phyloP scores from a whole-genome alignment of 2,329 filamentous ascomycete genomes.

The Chaetomium strumarium region DNA sequence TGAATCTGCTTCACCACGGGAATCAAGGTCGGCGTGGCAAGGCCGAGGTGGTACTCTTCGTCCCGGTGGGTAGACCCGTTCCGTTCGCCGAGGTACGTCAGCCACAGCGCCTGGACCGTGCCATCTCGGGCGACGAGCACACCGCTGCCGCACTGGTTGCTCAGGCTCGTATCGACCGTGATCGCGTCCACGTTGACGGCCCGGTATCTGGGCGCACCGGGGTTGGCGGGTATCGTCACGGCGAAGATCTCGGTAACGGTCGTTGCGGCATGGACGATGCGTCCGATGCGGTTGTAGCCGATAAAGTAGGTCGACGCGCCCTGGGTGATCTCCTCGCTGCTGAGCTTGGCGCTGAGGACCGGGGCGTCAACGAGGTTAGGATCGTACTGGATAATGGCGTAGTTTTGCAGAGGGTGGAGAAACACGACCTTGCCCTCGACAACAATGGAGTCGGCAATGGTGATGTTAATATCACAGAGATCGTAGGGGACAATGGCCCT shows the following conservation, averaged over 20 bases:
- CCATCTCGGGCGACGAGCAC: conserved; percentile 86
- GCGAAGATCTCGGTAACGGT: conserved; percentile 96
- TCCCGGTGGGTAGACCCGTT: conserved; percentile 74
- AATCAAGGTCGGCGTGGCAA: conserved; percentile 80
- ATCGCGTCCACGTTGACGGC: conserved; percentile 96
- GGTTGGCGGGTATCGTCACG: conserved; percentile 91
- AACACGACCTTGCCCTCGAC: conserved; percentile 93
- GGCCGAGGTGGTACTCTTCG: conserved; percentile 91
- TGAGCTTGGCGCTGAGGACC: conserved; percentile 81
- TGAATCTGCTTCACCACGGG: conserved; percentile 87
- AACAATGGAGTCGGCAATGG: conserved; percentile 93
- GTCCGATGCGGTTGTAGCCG: conserved; percentile 94
- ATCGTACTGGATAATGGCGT: conserved; percentile 92
- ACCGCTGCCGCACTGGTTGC: conserved; percentile 87
- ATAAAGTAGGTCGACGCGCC: conserved; percentile 94
- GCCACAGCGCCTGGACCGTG: conserved; percentile 90
- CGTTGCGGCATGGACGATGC: conserved; percentile 89
- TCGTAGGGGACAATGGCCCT: conserved; percentile 93
- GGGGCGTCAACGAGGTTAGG: conserved; percentile 88
- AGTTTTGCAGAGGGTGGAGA: conserved; percentile 94
- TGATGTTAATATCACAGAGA: conserved; percentile 91
- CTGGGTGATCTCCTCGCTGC: conserved; percentile 77
- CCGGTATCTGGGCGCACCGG: conserved; percentile 83
- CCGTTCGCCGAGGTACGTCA: conserved; percentile 92
- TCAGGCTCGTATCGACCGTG: conserved; percentile 89